Percentiles rank a stretch among this genome's conserved stretches.
These are phyloP conservation scores for Nicotiana sylvestris DNA, from an alignment of 257 asterid species.

Conservation along the genomic window DNA sequence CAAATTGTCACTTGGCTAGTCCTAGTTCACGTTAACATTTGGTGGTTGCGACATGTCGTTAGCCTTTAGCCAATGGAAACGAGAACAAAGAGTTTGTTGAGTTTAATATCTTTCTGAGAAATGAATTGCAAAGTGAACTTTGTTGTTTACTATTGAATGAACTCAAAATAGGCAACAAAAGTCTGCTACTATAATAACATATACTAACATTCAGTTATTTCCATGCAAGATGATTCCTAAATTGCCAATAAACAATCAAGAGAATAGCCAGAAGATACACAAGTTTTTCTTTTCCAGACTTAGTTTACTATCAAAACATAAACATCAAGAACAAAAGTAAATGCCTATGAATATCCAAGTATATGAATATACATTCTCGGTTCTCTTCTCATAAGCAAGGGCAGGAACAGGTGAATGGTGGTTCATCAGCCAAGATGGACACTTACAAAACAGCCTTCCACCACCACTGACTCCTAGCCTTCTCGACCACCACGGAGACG, in stretches of 20 bases:
- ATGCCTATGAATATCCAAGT: slow-evolving; percentile 3
- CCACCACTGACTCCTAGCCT: background rate
- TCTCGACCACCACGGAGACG: slow-evolving; percentile 20
- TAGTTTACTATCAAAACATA: background rate
- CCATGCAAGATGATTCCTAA: no score
- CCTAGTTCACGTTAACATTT: no score
- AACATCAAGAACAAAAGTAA: background rate
- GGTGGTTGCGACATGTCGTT: background rate
- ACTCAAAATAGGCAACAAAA: background rate
- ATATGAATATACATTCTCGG: slow-evolving; percentile 6
- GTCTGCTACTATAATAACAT: background rate
- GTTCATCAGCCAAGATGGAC: background rate
- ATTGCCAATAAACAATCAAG: background rate
- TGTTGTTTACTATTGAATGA: background rate
- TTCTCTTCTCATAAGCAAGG: slow-evolving; percentile 10
- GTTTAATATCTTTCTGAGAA: background rate
- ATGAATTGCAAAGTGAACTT: background rate
- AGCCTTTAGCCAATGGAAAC: background rate
- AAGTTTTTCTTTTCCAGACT: background rate
- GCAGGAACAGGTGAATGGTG: background rate
- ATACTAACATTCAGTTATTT: no score
- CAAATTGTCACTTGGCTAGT: no score
- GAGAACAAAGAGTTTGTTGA: background rate
- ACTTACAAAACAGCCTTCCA: background rate
- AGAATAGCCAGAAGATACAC: background rate